Conservation (phyloP, 371 early-diverging fungal species). For the Aphelidium insulamus region DNA sequence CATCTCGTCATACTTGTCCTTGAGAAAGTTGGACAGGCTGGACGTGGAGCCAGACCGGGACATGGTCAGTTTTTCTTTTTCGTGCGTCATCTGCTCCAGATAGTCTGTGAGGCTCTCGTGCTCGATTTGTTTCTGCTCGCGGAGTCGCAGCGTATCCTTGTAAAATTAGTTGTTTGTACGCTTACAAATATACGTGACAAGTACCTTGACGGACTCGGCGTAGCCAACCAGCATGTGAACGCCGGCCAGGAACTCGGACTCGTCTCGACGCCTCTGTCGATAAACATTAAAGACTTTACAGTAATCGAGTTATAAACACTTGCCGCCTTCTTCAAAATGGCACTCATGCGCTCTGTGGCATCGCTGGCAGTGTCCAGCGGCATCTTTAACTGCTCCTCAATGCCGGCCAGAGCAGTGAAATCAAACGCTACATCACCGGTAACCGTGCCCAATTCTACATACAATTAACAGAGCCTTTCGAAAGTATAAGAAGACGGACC, state of each 20-base stretch:
- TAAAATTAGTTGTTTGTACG: neutral
- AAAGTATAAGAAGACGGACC: too few species aligned
- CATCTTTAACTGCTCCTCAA: too few species aligned
- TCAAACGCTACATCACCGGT: too few species aligned
- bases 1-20: conserved; percentile 69
- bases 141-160: conserved; percentile 45
- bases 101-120: conserved; percentile 66
- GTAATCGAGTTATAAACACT: too few species aligned
- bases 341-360: too few species aligned
- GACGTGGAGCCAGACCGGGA: conserved; percentile 20
- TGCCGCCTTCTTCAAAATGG: too few species aligned
- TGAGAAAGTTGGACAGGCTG: conserved; percentile 51
- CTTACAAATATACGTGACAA: neutral
- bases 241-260: conserved; percentile 45
- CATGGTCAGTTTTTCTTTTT: conserved; percentile 28
- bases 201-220: conserved; percentile 58
- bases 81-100: conserved; percentile 32
- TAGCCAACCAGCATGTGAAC: conserved; percentile 68
- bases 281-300: too few species aligned
- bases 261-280: conserved; percentile 30
- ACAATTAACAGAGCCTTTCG: too few species aligned
- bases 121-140: conserved; percentile 87
- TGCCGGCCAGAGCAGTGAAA: too few species aligned
- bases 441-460: too few species aligned
- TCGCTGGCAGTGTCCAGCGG: too few species aligned